Evolutionary conservation across 2,329 filamentous ascomycete genomes (phyloP).

Genomic region (Alternaria brassicae): DNA sequence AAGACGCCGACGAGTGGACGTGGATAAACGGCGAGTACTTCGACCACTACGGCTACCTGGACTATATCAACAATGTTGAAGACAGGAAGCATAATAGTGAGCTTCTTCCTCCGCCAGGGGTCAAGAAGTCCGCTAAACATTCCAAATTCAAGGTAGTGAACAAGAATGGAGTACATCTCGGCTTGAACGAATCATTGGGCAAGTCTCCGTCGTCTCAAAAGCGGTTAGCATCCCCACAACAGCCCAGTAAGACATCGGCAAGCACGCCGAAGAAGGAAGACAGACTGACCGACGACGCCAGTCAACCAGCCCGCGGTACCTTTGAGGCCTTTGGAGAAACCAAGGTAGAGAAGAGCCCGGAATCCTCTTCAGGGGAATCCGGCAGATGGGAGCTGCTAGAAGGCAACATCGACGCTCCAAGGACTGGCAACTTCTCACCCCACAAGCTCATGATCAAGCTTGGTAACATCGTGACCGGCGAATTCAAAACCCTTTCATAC

Average conservation of each 20-base stretch:
- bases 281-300: fast-evolving
- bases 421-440: neutral
- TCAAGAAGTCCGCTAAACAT: neutral
- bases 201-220: neutral
- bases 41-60: constrained; percentile 6
- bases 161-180: neutral
- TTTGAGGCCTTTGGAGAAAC: neutral
- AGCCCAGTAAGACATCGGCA: neutral
- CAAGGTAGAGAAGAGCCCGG: neutral
- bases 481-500: neutral
- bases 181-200: neutral
- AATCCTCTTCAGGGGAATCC: neutral
- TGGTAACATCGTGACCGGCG: neutral
- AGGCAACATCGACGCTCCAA: constrained; percentile 1
- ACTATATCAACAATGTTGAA: neutral
- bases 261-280: neutral
- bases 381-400: constrained; percentile 5
- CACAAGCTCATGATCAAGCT: constrained; percentile 3
- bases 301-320: neutral
- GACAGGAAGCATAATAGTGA: neutral
- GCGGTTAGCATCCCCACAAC: neutral
- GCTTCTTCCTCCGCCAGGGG: neutral
- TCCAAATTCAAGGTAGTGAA: neutral
- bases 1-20: neutral
- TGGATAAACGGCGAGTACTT: constrained; percentile 11